Conservation (phyloP, 2,329 filamentous ascomycete species). For the Thielaviopsis musarum region DNA sequence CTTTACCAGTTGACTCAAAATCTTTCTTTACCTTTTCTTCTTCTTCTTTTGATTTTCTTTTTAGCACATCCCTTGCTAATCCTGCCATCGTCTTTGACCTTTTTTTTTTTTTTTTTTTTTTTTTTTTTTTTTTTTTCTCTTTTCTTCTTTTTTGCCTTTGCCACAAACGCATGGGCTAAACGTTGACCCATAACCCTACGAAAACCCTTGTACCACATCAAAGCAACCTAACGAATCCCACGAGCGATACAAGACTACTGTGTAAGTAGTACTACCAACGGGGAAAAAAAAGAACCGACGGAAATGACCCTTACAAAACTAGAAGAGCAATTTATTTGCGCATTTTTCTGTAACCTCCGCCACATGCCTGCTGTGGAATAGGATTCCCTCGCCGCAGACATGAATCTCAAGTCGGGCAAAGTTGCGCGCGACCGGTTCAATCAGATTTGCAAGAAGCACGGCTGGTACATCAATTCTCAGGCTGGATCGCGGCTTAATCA, state of each 20-base stretch:
- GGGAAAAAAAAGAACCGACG: too few species aligned
- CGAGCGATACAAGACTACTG: not conserved
- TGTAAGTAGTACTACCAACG: not conserved
- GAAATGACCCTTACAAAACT: too few species aligned
- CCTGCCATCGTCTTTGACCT: too few species aligned
- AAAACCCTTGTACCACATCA: not conserved
- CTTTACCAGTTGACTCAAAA: too few species aligned
- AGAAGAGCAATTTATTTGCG: slow-evolving; percentile 10
- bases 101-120: too few species aligned
- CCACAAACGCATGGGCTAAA: too few species aligned
- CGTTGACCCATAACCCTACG: not conserved
- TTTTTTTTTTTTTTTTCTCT: too few species aligned
- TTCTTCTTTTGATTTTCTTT: too few species aligned
- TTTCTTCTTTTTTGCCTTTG: too few species aligned
- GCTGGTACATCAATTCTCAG: slow-evolving; percentile 20
- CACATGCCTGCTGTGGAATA: slow-evolving; percentile 26
- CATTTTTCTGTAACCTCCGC: slow-evolving; percentile 25
- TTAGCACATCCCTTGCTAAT: too few species aligned
- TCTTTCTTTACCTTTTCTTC: too few species aligned
- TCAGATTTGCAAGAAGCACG: slow-evolving; percentile 24
- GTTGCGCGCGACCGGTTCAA: slow-evolving; percentile 27
- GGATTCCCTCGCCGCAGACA: slow-evolving; percentile 20
- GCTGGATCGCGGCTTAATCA: slow-evolving; percentile 13
- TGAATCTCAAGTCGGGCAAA: slow-evolving; percentile 24
- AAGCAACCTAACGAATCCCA: not conserved